A percentile compares a stretch with the other conserved stretches of the same genome.
These are phyloP conservation scores for Maudiozyma serrabonitensis DNA, from an alignment of 805 yeast species.

Conservation along the genomic window DNA sequence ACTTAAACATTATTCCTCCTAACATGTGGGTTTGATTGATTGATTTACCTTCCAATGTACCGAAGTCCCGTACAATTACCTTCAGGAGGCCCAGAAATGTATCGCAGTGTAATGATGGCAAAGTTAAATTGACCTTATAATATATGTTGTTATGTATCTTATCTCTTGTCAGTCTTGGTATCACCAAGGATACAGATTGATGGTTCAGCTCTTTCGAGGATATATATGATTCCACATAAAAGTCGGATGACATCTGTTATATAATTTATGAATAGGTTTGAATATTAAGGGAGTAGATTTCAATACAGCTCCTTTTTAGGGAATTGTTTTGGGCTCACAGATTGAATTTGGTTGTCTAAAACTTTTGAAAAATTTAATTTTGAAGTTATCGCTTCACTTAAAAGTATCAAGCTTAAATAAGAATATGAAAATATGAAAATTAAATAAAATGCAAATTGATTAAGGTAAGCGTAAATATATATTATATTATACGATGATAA, in stretches of 20 bases:
- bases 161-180: conserved; percentile 26
- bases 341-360: too few relatives aligned
- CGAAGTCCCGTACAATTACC: conserved; percentile 21
- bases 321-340: too few relatives aligned
- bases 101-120: conserved; percentile 21
- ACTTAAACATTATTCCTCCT: conserved; percentile 32
- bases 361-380: too few relatives aligned
- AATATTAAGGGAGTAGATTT: too few relatives aligned
- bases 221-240: conserved; percentile 22
- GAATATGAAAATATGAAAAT: neutral
- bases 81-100: conserved; percentile 18
- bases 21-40: conserved; percentile 12
- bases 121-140: conserved; percentile 22
- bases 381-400: too few relatives aligned
- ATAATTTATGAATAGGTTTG: too few relatives aligned
- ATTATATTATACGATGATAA: too few relatives aligned
- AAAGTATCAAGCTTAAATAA: too few relatives aligned
- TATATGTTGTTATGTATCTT: conserved; percentile 25
- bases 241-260: conserved; percentile 18
- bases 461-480: too few relatives aligned
- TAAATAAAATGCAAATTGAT: neutral
- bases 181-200: conserved; percentile 27
- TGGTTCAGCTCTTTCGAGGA: conserved; percentile 24
- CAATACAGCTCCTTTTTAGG: too few relatives aligned
- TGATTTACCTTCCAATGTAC: conserved; percentile 12